Evolutionary conservation across 2,329 filamentous ascomycete genomes (phyloP).

Genomic region (Botryotinia calthae): DNA sequence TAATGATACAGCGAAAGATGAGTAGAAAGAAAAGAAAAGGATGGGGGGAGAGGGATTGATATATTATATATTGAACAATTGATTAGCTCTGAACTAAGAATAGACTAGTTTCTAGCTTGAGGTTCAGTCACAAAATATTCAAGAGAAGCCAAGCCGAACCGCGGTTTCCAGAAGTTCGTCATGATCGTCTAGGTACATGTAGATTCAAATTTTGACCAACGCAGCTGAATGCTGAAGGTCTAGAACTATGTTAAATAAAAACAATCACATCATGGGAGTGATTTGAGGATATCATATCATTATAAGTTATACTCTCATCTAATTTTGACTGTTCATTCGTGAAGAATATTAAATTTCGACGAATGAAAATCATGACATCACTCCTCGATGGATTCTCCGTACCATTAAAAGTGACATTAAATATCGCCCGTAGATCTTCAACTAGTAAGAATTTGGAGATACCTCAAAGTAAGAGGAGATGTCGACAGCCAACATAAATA

Average conservation of each 20-base stretch:
- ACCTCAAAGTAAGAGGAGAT: neutral
- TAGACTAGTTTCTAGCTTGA: neutral
- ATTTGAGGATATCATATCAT: neutral
- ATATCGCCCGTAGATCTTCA: neutral
- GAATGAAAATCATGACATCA: neutral
- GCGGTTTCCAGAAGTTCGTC: neutral
- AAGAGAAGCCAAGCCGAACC: neutral
- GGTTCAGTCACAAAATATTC: neutral
- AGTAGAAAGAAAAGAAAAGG: neutral
- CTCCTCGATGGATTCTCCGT: neutral
- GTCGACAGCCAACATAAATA: neutral
- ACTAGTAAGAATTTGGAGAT: rapidly evolving
- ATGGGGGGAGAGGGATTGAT: neutral
- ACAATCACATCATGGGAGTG: neutral
- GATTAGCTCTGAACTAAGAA: neutral
- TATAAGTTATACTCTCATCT: neutral
- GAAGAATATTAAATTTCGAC: neutral
- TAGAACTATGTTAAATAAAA: neutral
- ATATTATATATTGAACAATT: neutral
- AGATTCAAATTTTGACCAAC: neutral
- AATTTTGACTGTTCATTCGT: neutral
- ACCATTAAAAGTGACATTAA: neutral
- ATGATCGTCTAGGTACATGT: neutral
- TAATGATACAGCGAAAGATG: neutral
- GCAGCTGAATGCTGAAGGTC: rapidly evolving